These are phyloP conservation scores for Globisporangium orthogonon DNA, from an alignment of 352 stramenopile species.

Conservation along the genomic window DNA sequence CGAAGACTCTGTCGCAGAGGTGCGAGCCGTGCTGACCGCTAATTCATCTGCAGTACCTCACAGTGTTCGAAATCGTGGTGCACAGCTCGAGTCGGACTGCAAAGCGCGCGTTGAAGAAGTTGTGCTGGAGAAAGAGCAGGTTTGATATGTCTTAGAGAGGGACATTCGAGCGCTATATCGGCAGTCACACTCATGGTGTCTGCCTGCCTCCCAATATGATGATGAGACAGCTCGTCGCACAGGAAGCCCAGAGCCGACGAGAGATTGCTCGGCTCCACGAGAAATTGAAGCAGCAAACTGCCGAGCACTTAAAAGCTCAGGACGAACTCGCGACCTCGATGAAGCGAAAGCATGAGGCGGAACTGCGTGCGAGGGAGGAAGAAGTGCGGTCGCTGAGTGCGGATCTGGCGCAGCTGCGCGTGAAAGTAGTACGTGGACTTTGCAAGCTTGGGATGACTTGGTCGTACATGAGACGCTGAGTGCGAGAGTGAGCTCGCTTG, in stretches of 20 bases:
- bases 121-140: conserved; percentile 73
- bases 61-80: neutral
- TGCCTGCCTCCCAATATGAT: neutral
- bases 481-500: neutral
- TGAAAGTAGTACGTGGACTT: conserved; percentile 30
- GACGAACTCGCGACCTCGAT: conserved; percentile 29
- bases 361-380: conserved; percentile 39
- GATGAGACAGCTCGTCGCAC: conserved; percentile 31
- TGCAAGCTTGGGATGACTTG: neutral
- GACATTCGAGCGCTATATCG: neutral
- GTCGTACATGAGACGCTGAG: neutral
- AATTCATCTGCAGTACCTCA: no score
- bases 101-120: conserved; percentile 64
- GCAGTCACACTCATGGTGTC: neutral
- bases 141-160: conserved; percentile 10
- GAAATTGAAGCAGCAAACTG: conserved; percentile 35
- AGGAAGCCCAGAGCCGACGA: conserved; percentile 56
- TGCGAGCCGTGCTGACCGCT: conserved; percentile 7
- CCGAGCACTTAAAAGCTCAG: conserved; percentile 38
- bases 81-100: conserved; percentile 62
- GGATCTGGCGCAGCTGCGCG: conserved; percentile 43
- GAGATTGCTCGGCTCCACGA: conserved; percentile 70
- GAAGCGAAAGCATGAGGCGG: conserved; percentile 29
- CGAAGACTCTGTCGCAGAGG: conserved; percentile 69
- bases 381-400: conserved; percentile 40